Base-by-base conservation (phyloP, 148 eudicot genomes). In the Bassia scoparia region DNA sequence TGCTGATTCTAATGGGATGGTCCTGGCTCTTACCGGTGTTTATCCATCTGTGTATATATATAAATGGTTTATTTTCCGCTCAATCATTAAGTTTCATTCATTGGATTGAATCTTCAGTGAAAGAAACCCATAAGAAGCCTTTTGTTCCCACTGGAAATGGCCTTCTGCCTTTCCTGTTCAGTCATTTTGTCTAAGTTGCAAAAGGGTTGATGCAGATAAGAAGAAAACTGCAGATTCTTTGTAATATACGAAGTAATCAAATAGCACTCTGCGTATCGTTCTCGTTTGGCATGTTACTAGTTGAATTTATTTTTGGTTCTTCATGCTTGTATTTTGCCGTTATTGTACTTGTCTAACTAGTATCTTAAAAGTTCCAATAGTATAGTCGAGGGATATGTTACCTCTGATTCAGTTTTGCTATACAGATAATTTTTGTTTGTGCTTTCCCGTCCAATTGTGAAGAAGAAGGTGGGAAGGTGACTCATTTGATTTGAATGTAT, bases 1-100 rank as follows among this genome's bases (percentile, higher is more conserved):
- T 73, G 76, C 79, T 21, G 97, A 91, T 74, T 62, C 85, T 15
- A 91, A 89, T 77, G 98, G 97, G 58, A 72, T 74, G 90, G n/a
- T 5, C 81, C 81, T 34, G 81, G 76, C 62, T 74, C 85, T 38
- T n/a, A 69, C 80, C n/a, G n/a, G 85, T 68, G 74, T 84, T 49
- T 87, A 90, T 72, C 91, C 96, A 24, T 55, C 89, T 7, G 74
- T 86, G 31, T 86, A 87, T 67, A 67, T 67, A n/a, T n/a, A n/a
- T n/a, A n/a, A n/a, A n/a, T n/a, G n/a, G n/a, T n/a, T n/a, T n/a
- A n/a, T n/a, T n/a, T n/a, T n/a, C n/a, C n/a, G n/a, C 30, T 43
- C 27, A 30, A 61, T 44, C 65, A 54, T 43, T 27, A 21, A 46
- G 54, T 67, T 46, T 8, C 43, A 73, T 73, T 78, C 48, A 50